Evolutionary conservation across 768 basidiomycete species (phyloP).

Genomic region (Termitomyces heimii): DNA sequence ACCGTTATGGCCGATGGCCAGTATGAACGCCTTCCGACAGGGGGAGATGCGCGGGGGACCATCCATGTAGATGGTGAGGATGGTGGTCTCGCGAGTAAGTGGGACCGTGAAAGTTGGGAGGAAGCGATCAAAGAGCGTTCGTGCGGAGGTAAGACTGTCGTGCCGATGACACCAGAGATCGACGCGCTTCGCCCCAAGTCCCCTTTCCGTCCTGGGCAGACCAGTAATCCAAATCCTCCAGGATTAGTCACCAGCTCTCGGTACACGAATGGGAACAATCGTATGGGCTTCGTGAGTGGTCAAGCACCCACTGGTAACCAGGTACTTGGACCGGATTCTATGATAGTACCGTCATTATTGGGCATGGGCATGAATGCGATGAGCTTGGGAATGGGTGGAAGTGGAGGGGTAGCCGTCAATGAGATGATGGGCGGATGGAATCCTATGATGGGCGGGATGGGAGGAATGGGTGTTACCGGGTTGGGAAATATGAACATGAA

Average conservation of each 20-base stretch:
- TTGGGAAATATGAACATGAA: conserved; percentile 24
- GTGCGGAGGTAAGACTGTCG: conserved; percentile 53
- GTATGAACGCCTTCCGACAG: conserved; percentile 41
- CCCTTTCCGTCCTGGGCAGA: conserved; percentile 45
- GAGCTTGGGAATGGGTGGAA: conserved; percentile 23
- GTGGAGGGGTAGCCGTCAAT: conserved; percentile 14
- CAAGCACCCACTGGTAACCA: conserved; percentile 14
- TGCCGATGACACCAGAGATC: conserved; percentile 74
- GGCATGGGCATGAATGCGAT: conserved; percentile 26
- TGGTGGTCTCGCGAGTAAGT: conserved; percentile 38
- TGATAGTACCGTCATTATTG: conserved; percentile 28
- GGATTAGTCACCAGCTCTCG: conserved; percentile 13
- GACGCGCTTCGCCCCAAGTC: conserved; percentile 84
- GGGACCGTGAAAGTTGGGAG: conserved; percentile 66
- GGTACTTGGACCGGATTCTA: conserved; percentile 25
- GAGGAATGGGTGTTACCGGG: conserved; percentile 11
- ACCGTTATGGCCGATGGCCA: conserved; percentile 70
- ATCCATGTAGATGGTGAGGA: conserved; percentile 36
- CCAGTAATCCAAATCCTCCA: conserved; percentile 11
- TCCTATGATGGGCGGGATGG: conserved; percentile 27
- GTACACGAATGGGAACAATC: conserved; percentile 11
- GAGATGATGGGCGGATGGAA: conserved; percentile 32
- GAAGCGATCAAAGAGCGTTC: conserved; percentile 48
- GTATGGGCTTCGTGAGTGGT: conserved; percentile 21
- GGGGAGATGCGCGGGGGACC: conserved; percentile 21